These are phyloP conservation scores for Pseudogymnoascus sp. DNA, from an alignment of 2,329 filamentous ascomycete genomes.

Conservation along the genomic window DNA sequence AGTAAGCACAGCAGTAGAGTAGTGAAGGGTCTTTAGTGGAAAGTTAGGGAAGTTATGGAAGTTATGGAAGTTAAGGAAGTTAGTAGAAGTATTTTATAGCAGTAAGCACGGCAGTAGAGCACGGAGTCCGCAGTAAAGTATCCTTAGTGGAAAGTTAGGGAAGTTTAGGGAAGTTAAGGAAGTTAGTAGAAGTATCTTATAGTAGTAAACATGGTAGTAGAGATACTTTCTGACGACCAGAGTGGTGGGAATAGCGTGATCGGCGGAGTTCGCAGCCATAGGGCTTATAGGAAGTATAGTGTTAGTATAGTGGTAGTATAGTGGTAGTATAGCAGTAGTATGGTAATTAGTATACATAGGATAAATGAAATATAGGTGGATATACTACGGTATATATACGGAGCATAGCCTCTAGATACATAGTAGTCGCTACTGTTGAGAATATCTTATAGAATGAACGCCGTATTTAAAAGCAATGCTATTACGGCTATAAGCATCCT, in stretches of 20 bases:
- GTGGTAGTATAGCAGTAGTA: neutral
- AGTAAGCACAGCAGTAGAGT: no score
- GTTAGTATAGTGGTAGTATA: no score
- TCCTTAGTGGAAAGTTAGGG: neutral
- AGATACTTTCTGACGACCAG: neutral
- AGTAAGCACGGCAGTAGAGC: neutral
- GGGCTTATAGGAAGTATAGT: neutral
- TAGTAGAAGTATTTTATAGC: neutral
- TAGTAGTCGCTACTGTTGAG: neutral
- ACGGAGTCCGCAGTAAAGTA: neutral
- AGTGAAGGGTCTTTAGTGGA: neutral
- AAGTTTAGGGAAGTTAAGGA: neutral
- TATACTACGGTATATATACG: neutral
- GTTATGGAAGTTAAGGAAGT: neutral
- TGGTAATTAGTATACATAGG: neutral
- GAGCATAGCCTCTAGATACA: neutral
- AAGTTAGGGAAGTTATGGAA: neutral
- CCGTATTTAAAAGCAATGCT: neutral
- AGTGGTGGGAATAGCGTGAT: constrained; percentile 7
- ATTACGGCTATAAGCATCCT: neutral
- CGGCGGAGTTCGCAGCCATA: neutral
- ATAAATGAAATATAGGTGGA: neutral
- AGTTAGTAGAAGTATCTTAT: neutral
- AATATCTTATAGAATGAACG: neutral
- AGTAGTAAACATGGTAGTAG: neutral